phyloP scores from a whole-genome alignment of 352 stramenopile species.

The Phytophthora crassamura region DNA sequence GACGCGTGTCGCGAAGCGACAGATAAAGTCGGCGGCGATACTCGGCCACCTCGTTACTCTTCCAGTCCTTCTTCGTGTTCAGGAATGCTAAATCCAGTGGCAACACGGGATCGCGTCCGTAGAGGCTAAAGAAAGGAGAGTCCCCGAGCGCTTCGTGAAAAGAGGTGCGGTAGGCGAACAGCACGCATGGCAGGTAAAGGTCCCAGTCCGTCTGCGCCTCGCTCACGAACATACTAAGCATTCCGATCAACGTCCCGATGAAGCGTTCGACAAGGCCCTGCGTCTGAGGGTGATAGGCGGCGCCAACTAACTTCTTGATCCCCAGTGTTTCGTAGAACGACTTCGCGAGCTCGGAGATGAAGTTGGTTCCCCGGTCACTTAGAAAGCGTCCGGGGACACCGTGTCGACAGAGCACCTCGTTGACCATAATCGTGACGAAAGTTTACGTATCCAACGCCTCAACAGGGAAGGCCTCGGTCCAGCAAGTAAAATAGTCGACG shows the following conservation, averaged over 20 bases:
- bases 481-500: no score
- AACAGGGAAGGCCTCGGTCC: not conserved
- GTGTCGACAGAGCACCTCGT: not conserved
- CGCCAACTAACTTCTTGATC: constrained; percentile 12
- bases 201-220: no score
- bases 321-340: constrained; percentile 9
- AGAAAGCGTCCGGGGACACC: constrained; percentile 3
- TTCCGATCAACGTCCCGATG: constrained; percentile 5
- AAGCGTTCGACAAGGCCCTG: constrained; percentile 11
- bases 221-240: not conserved
- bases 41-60: not conserved
- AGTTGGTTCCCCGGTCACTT: constrained; percentile 9
- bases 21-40: not conserved
- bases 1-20: not conserved
- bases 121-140: no score
- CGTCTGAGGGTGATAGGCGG: constrained; percentile 12
- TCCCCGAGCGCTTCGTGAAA: no score
- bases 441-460: not conserved
- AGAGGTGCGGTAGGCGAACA: no score
- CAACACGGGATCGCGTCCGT: no score
- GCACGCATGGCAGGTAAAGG: no score
- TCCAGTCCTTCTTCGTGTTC: no score
- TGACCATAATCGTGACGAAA: not conserved
- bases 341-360: constrained; percentile 7
- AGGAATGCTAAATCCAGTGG: no score